These are phyloP conservation scores for Astrothelium subdiscretum DNA, from an alignment of 495 filamentous ascomycete genomes.

Conservation along the genomic window DNA sequence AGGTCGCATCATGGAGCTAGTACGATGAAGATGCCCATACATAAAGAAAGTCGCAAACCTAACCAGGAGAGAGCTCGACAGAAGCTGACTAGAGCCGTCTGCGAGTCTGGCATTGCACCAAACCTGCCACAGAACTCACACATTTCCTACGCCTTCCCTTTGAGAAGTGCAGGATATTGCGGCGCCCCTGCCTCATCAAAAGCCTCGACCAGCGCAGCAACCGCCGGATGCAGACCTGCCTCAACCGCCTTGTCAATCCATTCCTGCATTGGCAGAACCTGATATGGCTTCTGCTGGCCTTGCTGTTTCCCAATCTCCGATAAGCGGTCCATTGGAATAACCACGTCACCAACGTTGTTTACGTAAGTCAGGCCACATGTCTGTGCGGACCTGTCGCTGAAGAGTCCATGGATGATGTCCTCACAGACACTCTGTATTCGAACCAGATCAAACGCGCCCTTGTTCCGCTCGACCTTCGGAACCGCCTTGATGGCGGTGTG, in stretches of 20 bases:
- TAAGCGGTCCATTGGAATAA: not conserved
- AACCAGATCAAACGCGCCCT: not conserved
- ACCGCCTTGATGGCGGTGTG: not conserved
- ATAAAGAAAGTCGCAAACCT: no score
- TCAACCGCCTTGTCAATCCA: not conserved
- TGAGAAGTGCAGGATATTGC: no score
- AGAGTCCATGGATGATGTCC: not conserved
- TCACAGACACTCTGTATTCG: not conserved
- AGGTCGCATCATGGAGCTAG: no score
- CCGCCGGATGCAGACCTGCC: not conserved
- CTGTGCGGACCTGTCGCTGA: not conserved
- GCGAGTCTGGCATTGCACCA: no score
- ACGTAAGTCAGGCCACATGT: not conserved
- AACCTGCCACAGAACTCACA: no score
- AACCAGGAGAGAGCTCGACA: no score
- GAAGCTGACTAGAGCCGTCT: no score
- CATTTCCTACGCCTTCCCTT: no score
- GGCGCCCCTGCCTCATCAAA: not conserved
- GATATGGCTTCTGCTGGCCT: not conserved
- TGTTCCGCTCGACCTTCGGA: not conserved
- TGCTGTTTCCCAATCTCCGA: not conserved
- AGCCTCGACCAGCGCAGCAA: not conserved
- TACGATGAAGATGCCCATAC: no score
- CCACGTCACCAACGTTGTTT: not conserved
- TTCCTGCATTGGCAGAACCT: not conserved